A percentile compares a stretch with the other conserved stretches of the same genome.
phyloP scores from a whole-genome alignment of 108 stramenopile genomes.

The Skeletonema tropicum region DNA sequence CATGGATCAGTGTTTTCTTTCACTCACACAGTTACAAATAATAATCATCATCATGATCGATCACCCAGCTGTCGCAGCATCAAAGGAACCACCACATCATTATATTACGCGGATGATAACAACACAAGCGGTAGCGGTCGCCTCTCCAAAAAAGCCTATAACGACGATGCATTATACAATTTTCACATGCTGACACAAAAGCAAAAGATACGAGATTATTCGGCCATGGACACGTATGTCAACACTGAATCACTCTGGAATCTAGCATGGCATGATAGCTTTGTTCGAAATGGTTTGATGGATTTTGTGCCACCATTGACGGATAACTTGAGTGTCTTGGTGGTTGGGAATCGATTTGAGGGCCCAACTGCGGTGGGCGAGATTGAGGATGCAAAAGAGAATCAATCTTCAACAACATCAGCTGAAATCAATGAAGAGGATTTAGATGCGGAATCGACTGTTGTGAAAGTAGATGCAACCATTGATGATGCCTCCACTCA shows the following conservation, averaged over 20 bases:
- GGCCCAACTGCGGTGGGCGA: background rate
- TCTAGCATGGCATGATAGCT: conserved; percentile 20
- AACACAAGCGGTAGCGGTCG: background rate
- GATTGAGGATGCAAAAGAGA: background rate
- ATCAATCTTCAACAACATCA: background rate
- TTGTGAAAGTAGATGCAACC: background rate
- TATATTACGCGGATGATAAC: background rate
- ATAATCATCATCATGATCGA: no score
- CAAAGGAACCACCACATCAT: background rate
- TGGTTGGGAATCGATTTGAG: conserved; percentile 6
- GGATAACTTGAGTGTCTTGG: conserved; percentile 10
- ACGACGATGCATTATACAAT: conserved; percentile 12
- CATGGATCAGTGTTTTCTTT: no score
- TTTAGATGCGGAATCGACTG: background rate
- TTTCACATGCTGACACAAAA: conserved; percentile 18
- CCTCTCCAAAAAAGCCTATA: conserved; percentile 15
- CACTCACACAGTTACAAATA: background rate
- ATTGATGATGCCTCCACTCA: background rate
- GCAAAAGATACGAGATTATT: conserved; percentile 19
- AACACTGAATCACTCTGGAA: conserved; percentile 14
- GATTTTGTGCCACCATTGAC: conserved; percentile 29
- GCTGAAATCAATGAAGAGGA: background rate
- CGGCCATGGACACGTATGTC: conserved; percentile 15
- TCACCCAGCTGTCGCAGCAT: background rate
- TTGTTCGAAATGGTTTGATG: conserved; percentile 17